phyloP scores from a whole-genome alignment of 192 early-diverging fungal species.

The Podila verticillata region DNA sequence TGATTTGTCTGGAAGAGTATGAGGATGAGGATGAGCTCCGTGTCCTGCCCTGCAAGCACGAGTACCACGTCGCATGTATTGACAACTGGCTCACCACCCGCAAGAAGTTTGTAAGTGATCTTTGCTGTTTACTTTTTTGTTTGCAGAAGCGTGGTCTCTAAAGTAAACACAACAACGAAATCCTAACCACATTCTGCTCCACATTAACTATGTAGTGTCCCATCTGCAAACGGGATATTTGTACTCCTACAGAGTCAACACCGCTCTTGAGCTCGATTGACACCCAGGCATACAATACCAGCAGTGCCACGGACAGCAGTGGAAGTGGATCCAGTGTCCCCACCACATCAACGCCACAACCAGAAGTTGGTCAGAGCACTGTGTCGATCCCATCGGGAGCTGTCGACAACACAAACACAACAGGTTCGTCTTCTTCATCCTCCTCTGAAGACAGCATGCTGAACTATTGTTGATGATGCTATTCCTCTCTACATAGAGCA shows the following conservation, averaged over 20 bases:
- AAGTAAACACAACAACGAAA: neutral
- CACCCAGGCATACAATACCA: neutral
- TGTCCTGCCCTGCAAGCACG: slow-evolving; percentile 86
- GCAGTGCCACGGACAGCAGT: neutral
- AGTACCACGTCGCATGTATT: slow-evolving; percentile 90
- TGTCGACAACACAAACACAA: too few relatives aligned
- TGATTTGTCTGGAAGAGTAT: slow-evolving; percentile 95
- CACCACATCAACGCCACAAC: neutral
- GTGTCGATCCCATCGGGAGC: too few relatives aligned
- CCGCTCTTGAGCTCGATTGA: slow-evolving; percentile 26
- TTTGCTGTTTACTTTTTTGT: slow-evolving; percentile 22
- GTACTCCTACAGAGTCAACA: slow-evolving; percentile 48
- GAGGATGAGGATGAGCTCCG: slow-evolving; percentile 80
- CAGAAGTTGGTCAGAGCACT: too few relatives aligned
- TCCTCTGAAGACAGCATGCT: too few relatives aligned
- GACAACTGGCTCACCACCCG: slow-evolving; percentile 92
- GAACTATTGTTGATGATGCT: too few relatives aligned
- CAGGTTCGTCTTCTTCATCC: too few relatives aligned
- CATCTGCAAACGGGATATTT: slow-evolving; percentile 56
- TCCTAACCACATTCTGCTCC: neutral
- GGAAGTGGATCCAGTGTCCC: neutral
- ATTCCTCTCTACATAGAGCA: too few relatives aligned
- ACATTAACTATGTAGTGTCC: slow-evolving; percentile 34
- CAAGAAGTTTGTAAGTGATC: slow-evolving; percentile 87
- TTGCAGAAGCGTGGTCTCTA: too few relatives aligned